phyloP scores from a whole-genome alignment of 495 filamentous ascomycete genomes.

The Neurospora hispaniola region DNA sequence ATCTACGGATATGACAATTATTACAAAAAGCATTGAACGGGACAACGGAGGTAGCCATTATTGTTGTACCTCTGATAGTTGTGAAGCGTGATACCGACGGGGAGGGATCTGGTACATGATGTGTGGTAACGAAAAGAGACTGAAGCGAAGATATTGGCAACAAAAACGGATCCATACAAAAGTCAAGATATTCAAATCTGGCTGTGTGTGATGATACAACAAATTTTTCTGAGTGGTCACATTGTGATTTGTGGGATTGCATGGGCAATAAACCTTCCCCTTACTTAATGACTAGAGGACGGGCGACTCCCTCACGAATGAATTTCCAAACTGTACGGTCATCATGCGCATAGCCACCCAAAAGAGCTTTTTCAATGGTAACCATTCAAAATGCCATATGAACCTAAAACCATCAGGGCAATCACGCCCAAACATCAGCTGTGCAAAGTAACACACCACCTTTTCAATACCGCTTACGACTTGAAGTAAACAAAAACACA shows the following conservation, averaged over 20 bases:
- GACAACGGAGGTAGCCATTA: not conserved
- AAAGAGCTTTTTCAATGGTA: not conserved
- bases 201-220: not conserved
- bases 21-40: not conserved
- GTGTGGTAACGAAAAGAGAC: not conserved
- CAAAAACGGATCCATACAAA: not conserved
- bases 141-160: not conserved
- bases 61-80: not conserved
- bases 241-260: no score
- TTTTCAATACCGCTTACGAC: not conserved
- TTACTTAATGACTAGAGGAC: not conserved
- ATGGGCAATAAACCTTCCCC: not conserved
- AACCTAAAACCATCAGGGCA: not conserved
- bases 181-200: not conserved
- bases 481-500: not conserved
- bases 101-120: no score
- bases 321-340: not conserved
- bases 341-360: not conserved
- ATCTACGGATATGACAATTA: not conserved
- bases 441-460: not conserved
- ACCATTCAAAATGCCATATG: not conserved
- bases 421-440: not conserved
- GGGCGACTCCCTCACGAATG: not conserved
- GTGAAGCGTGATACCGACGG: no score
- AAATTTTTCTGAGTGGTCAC: not conserved